phyloP scores from a whole-genome alignment of 352 stramenopile species.

The Blastocystis sp. region DNA sequence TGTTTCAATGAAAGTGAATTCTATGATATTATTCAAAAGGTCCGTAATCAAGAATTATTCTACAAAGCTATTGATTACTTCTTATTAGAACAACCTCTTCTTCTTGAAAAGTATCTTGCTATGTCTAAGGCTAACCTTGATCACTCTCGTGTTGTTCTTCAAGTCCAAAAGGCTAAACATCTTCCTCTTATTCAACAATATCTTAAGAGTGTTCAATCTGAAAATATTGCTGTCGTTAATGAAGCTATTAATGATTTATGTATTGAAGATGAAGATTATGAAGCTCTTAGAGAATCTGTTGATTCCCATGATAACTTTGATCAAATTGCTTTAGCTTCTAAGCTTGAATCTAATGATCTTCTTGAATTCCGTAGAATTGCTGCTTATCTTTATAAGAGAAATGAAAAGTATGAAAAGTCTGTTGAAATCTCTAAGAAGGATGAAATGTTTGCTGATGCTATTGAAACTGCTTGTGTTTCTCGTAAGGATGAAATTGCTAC shows the following conservation, averaged over 20 bases:
- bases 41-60: constrained; percentile 95
- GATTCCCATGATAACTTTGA: constrained; percentile 99
- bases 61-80: constrained; percentile 99
- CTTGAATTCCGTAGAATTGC: constrained; percentile 97
- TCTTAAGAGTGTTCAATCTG: constrained; percentile 91
- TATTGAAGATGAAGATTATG: constrained; percentile 93
- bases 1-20: constrained; percentile 95
- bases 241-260: constrained; percentile 90
- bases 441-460: constrained; percentile 99
- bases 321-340: constrained; percentile 84
- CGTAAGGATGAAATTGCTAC: constrained; percentile 79
- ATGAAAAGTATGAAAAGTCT: constrained; percentile 88
- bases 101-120: constrained; percentile 84
- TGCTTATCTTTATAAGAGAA: constrained; percentile 94
- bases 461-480: constrained; percentile 88
- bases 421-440: constrained; percentile 95
- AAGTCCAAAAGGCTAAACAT: constrained; percentile 77
- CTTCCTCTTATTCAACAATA: constrained; percentile 85
- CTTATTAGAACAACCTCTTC: constrained; percentile 79
- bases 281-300: constrained; percentile 79
- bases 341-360: constrained; percentile 93
- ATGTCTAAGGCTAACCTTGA: constrained; percentile 92
- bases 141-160: constrained; percentile 87
- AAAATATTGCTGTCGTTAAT: constrained; percentile 92
- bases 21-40: constrained; percentile 92